Base-by-base conservation (phyloP, 495 filamentous ascomycete species). In the Lepraria neglecta region DNA sequence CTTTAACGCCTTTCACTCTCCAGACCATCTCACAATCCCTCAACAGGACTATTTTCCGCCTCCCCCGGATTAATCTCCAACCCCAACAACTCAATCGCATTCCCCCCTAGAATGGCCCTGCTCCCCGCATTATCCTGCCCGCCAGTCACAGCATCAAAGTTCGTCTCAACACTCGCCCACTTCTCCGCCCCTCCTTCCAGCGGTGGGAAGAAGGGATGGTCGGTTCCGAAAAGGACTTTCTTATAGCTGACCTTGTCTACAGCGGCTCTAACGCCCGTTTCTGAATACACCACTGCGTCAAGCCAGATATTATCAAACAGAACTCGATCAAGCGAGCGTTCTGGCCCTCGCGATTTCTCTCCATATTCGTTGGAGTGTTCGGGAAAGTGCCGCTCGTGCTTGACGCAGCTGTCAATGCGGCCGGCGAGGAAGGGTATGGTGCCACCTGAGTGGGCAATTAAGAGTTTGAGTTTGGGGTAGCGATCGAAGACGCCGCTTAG, bases 121-220 rank as follows among this genome's bases (percentile, higher is more conserved):
- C 75, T 76, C 24, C 75, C 76, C 38, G 78, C 75, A 5, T 72
- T 68, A 15, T 85, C 79, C 14, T 72, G 75, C 1, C 73, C 80
- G 42, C 92, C 78, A 3, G 82, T 80, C 33, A 96, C 87, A 0
- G 90, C 90, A 43, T 80, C 73, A 59, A 83, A 86, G 68, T 96
- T 97, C 7, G 82, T 83, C 46, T 75, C 82, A 17, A 96, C 91
- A 73, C 92, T 97, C 62, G 82, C 77, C 92, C 92, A 97, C 65
- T 87, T 77, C 46, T 78, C 78, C 58, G 82, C 47, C 28, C 53
- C 80, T 27, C 76, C 71, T 69, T 78, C 75, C 15, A 95, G 66
- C 1, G 91, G 91, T 38, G 92, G 92, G 73, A 96, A 97, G 75
- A 97, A 97, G 0, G 92, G 92, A 74, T 96, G 90, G 72, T 96